Conservation (phyloP, 257 asterid species). For the Echium plantagineum region DNA sequence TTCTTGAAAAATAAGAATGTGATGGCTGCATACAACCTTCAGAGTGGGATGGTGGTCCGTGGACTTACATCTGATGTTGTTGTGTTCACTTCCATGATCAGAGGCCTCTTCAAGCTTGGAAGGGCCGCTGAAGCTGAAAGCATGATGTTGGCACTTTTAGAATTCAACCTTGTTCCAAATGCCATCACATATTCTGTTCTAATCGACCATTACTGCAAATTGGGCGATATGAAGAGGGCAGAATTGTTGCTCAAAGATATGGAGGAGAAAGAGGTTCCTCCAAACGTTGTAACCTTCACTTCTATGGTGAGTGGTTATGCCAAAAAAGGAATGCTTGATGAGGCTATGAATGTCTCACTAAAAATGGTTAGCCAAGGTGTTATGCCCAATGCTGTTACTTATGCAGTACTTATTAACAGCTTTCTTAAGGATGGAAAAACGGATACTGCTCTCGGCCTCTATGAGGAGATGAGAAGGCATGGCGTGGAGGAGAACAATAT, state of each 20-base stretch:
- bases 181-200: constrained; percentile 54
- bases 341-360: constrained; percentile 34
- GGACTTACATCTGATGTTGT: constrained; percentile 73
- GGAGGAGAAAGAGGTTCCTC: constrained; percentile 40
- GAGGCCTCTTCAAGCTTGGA: constrained; percentile 75
- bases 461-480: constrained; percentile 51
- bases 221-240: constrained; percentile 48
- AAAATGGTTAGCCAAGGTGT: constrained; percentile 45
- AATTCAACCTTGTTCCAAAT: constrained; percentile 41
- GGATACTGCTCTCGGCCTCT: constrained; percentile 45
- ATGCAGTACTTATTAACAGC: constrained; percentile 57
- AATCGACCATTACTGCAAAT: constrained; percentile 55
- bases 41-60: constrained; percentile 70
- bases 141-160: constrained; percentile 35
- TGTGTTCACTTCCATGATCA: constrained; percentile 49
- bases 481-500: constrained; percentile 49
- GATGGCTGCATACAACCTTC: constrained; percentile 53
- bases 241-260: constrained; percentile 52
- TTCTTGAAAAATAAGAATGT: constrained; percentile 35
- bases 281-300: constrained; percentile 65
- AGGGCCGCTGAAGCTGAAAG: constrained; percentile 49
- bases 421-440: constrained; percentile 56
- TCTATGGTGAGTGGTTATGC: constrained; percentile 56
- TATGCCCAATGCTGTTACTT: constrained; percentile 52
- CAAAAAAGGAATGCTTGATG: constrained; percentile 60